These are phyloP conservation scores for Raffaelea albimanens DNA, from an alignment of 2,329 filamentous ascomycete genomes.

Conservation along the genomic window DNA sequence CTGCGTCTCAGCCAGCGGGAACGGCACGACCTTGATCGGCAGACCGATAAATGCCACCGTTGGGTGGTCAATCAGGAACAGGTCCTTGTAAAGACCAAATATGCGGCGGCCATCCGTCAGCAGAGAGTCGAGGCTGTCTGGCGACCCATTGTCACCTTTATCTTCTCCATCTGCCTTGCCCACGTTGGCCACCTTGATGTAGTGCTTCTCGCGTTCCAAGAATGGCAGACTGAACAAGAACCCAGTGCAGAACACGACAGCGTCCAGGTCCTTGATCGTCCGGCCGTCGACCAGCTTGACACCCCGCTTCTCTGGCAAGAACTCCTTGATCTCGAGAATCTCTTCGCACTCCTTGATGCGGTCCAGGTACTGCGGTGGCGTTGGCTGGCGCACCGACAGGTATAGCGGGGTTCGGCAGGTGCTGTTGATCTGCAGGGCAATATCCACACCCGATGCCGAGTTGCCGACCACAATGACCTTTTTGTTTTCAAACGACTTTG, in stretches of 20 bases:
- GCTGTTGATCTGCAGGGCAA: slow-evolving; percentile 63
- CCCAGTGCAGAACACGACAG: slow-evolving; percentile 78
- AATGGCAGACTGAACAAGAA: slow-evolving; percentile 84
- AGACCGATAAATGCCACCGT: slow-evolving; percentile 70
- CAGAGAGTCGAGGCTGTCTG: slow-evolving; percentile 26
- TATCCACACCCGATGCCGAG: slow-evolving; percentile 75
- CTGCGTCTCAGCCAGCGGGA: slow-evolving; percentile 71
- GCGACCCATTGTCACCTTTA: too few relatives aligned
- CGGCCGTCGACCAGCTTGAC: slow-evolving; percentile 57
- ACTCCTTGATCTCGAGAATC: slow-evolving; percentile 49
- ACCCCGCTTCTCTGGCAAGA: slow-evolving; percentile 41
- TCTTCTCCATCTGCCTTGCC: too few relatives aligned
- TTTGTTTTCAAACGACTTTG: slow-evolving; percentile 52
- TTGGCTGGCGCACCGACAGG: slow-evolving; percentile 49
- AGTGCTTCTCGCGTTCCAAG: slow-evolving; percentile 23
- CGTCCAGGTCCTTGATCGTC: slow-evolving; percentile 59
- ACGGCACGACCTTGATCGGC: slow-evolving; percentile 79
- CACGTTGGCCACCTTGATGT: background rate
- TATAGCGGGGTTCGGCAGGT: slow-evolving; percentile 53
- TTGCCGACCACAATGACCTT: slow-evolving; percentile 81
- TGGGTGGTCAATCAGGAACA: slow-evolving; percentile 67
- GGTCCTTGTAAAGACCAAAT: slow-evolving; percentile 65
- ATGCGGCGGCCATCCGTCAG: slow-evolving; percentile 61
- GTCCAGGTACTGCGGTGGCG: slow-evolving; percentile 32
- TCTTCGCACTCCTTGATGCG: slow-evolving; percentile 37